A percentile compares a stretch with the other conserved stretches of the same genome.
Conservation (phyloP, 257 asterid genomes). For the Penstemon eatonii region DNA sequence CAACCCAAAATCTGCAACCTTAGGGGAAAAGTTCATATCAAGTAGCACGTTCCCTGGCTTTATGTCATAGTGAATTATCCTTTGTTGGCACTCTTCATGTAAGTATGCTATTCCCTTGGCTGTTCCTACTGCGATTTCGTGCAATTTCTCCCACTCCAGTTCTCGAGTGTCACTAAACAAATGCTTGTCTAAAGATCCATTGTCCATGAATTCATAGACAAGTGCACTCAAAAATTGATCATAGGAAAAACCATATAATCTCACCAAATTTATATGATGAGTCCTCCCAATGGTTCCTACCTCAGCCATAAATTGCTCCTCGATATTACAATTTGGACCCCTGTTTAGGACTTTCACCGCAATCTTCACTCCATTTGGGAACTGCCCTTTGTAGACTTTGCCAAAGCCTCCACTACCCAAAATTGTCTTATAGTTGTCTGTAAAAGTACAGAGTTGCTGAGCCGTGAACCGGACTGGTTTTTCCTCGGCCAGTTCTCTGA, state of each 20-base stretch:
- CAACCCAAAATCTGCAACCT: conserved; percentile 44
- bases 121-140: conserved; percentile 43
- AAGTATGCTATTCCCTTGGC: conserved; percentile 45
- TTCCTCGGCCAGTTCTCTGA: conserved; percentile 36
- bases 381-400: conserved; percentile 36
- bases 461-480: conserved; percentile 40
- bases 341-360: conserved; percentile 41
- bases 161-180: conserved; percentile 28
- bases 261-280: conserved; percentile 35
- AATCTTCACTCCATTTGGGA: conserved; percentile 35
- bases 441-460: conserved; percentile 35
- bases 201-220: conserved; percentile 43
- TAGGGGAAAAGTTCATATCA: conserved; percentile 35
- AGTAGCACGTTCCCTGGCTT: conserved; percentile 46
- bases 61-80: conserved; percentile 42
- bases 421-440: conserved; percentile 32
- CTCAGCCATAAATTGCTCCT: conserved; percentile 47
- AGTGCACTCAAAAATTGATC: conserved; percentile 40
- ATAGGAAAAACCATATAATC: conserved; percentile 39
- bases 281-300: conserved; percentile 41
- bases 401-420: conserved; percentile 44
- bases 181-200: conserved; percentile 35
- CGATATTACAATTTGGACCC: conserved; percentile 6
- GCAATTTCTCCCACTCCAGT: conserved; percentile 39
- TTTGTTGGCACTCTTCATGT: conserved; percentile 37